phyloP scores from a whole-genome alignment of 1,139 yeast species.

The Suhomyces ambrosiae region DNA sequence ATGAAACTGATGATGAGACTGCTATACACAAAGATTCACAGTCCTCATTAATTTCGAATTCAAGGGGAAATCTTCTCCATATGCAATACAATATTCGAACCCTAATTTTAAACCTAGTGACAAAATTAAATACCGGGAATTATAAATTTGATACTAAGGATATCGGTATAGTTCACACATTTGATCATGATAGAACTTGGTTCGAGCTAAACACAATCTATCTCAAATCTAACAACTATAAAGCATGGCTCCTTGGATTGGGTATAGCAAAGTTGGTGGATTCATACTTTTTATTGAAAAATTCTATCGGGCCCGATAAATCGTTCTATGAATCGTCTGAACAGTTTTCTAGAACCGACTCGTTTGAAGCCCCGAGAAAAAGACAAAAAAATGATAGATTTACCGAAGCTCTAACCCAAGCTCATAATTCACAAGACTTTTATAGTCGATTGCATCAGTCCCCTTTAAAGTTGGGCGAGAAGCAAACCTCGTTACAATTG shows the following conservation, averaged over 20 bases:
- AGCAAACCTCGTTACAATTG: slow-evolving; percentile 33
- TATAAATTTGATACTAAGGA: slow-evolving; percentile 23
- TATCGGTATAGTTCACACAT: slow-evolving; percentile 20
- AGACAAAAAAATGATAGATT: slow-evolving; percentile 1
- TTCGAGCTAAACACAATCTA: slow-evolving; percentile 30
- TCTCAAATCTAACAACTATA: slow-evolving; percentile 22
- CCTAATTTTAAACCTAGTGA: slow-evolving; percentile 18
- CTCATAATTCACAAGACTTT: slow-evolving; percentile 1
- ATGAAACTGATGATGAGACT: not conserved
- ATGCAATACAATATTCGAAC: no score
- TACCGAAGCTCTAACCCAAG: not conserved
- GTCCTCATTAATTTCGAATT: no score
- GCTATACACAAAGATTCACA: no score
- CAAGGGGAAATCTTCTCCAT: no score
- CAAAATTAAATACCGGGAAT: slow-evolving; percentile 19
- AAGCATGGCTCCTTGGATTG: slow-evolving; percentile 36
- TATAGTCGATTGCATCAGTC: not conserved
- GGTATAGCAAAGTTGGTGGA: slow-evolving; percentile 33
- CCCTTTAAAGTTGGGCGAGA: slow-evolving; percentile 11
- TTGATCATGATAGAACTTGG: slow-evolving; percentile 27
- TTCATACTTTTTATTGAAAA: slow-evolving; percentile 28
- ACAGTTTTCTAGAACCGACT: not conserved
- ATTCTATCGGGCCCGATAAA: not conserved
- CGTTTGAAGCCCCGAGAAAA: slow-evolving; percentile 3
- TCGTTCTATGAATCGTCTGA: not conserved